A percentile compares a stretch with the other conserved stretches of the same genome.
Evolutionary conservation across 129 eudicot genomes (phyloP).

Genomic region (Oenanthe sinensis): DNA sequence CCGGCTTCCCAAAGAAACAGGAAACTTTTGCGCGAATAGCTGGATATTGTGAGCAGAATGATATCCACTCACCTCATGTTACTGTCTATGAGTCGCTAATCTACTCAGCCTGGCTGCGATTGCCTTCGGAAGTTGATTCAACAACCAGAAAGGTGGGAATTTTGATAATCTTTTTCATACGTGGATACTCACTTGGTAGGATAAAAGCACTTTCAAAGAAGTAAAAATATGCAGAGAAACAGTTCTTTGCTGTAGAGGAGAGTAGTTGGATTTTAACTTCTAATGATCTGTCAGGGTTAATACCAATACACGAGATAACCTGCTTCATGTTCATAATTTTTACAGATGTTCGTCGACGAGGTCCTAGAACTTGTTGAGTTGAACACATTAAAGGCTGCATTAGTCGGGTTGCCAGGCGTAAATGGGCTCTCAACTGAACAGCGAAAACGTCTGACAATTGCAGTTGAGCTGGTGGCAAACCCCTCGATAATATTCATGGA

Average conservation of each 20-base stretch:
- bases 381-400: slow-evolving; percentile 18
- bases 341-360: slow-evolving; percentile 27
- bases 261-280: background rate
- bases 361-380: slow-evolving; percentile 30
- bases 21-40: slow-evolving; percentile 82
- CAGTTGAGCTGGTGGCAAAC: slow-evolving; percentile 38
- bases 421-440: slow-evolving; percentile 22
- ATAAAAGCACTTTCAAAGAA: background rate
- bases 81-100: slow-evolving; percentile 63
- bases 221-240: background rate
- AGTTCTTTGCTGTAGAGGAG: background rate
- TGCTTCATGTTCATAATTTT: background rate
- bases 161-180: background rate
- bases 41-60: slow-evolving; percentile 86
- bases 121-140: slow-evolving; percentile 51
- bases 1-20: slow-evolving; percentile 79
- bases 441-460: slow-evolving; percentile 29
- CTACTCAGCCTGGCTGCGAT: slow-evolving; percentile 75
- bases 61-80: slow-evolving; percentile 83
- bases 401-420: slow-evolving; percentile 24
- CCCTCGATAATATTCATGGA: slow-evolving; percentile 40
- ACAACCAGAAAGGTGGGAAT: slow-evolving; percentile 48
- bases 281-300: background rate
- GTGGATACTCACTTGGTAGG: background rate
- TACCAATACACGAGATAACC: background rate